A percentile compares a stretch with the other conserved stretches of the same genome.
Conservation (phyloP, 306 rosid genomes). For the Quillaja saponaria region DNA sequence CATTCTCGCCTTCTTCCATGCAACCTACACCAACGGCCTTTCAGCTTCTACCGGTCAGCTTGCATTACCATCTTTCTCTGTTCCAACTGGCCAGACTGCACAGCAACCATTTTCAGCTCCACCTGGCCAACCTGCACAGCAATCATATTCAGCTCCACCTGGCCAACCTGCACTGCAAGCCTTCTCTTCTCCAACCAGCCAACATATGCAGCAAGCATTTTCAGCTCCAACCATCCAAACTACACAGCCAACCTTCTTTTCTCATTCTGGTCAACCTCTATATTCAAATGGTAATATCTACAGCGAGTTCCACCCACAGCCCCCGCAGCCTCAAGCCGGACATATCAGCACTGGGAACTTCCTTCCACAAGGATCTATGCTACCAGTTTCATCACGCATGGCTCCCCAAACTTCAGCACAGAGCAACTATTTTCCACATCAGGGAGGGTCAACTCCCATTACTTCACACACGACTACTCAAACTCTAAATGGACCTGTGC, state of each 20-base stretch:
- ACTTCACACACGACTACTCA: slow-evolving; percentile 38
- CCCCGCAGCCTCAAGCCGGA: slow-evolving; percentile 58
- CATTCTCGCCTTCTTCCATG: slow-evolving; percentile 27
- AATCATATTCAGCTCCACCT: slow-evolving; percentile 25
- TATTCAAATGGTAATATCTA: slow-evolving; percentile 46
- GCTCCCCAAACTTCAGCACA: slow-evolving; percentile 57
- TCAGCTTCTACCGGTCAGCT: slow-evolving; percentile 22
- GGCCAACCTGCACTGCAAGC: slow-evolving; percentile 32
- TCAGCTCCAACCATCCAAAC: slow-evolving; percentile 47
- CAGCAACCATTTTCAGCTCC: slow-evolving; percentile 29
- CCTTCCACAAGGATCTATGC: slow-evolving; percentile 47
- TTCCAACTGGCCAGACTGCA: slow-evolving; percentile 5
- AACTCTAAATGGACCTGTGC: slow-evolving; percentile 44
- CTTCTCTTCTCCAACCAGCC: slow-evolving; percentile 34
- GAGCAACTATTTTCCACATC: slow-evolving; percentile 48
- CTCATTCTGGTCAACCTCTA: slow-evolving; percentile 25
- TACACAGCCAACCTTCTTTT: slow-evolving; percentile 39
- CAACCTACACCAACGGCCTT: slow-evolving; percentile 20
- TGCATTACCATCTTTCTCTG: slow-evolving; percentile 21
- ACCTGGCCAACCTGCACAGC: slow-evolving; percentile 31
- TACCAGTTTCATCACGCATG: slow-evolving; percentile 48
- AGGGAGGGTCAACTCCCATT: slow-evolving; percentile 43
- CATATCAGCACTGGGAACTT: slow-evolving; percentile 52
- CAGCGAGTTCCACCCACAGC: slow-evolving; percentile 51
- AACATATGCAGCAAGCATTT: slow-evolving; percentile 41